Evolutionary conservation across 2,329 filamentous ascomycete species (phyloP), one percentile per base, ranked within the genome.

Genomic region (Aspergillus ochraceus): DNA sequence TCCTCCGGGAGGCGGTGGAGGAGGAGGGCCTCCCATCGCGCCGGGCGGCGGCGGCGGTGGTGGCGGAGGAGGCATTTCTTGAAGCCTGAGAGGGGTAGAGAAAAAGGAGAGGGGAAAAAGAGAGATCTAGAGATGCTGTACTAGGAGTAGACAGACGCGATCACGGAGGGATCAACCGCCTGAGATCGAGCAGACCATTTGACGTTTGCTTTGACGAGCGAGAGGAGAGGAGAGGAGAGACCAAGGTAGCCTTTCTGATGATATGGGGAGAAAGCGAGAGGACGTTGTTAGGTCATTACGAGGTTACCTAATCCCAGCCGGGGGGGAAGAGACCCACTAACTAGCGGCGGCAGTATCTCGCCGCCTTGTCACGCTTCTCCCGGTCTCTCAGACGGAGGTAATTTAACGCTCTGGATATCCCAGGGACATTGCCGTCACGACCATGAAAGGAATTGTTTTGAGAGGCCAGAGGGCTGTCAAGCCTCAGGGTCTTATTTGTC

Each of bases 31-130:
- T 69, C 80, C 80, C 64, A 79, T 74, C 36, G 80, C 81, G 58
- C 84, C 84, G 57, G 88, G 86, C 46, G 88, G 90, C 36, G 90
- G 90, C 11, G 90, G 89, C 2, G 90, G 89, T 56, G 89, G 88
- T 51, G 87, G 84, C 68, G 79, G 84, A 69, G 79, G 76, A 68
- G 79, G 77, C 74, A 79, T 79, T 62, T 57, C 60, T 59, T 47
- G 60, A 55, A 49, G 59, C 50, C 36, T n/a, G 36, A 42, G 36
- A 42, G 36, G 36, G 36, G 36, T n/a, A 42, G 36, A 42, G 36
- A 42, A 42, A 42, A 14, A 14, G 36, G 36, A n/a, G 36, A 42
- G 36, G 17, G 36, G 36, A 42, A 42, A 42, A 4, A 42, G 17
- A 14, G 36, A n/a, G 54, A 12, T 32, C n/a, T 30, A 52, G 47